phyloP scores from a whole-genome alignment of 345 rosid species.

The Gossypium mustelinum region DNA sequence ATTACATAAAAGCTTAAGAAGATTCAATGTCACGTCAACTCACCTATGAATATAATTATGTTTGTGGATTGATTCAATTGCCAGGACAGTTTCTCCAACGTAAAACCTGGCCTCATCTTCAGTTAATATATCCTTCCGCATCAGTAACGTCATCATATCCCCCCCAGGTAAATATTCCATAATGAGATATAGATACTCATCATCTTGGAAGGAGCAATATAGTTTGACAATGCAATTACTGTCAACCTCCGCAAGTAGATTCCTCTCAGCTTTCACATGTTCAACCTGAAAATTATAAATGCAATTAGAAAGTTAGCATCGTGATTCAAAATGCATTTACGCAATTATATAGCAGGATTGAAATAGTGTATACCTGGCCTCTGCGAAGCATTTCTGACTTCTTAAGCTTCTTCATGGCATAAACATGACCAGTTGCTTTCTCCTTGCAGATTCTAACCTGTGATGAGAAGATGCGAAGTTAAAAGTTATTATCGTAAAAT shows the following conservation, averaged over 20 bases:
- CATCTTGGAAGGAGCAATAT: constrained; percentile 97
- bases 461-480: constrained; percentile 15
- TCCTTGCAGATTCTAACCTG: constrained; percentile 92
- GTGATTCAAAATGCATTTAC: neutral
- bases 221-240: constrained; percentile 93
- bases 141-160: constrained; percentile 98
- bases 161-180: constrained; percentile 99
- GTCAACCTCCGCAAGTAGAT: constrained; percentile 96
- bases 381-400: constrained; percentile 98
- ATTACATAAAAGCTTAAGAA: neutral
- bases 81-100: constrained; percentile 91
- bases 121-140: constrained; percentile 92
- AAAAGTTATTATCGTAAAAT: neutral
- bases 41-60: constrained; percentile 98
- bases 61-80: constrained; percentile 93
- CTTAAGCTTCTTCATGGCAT: constrained; percentile 94
- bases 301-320: constrained; percentile 15
- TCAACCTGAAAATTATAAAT: constrained; percentile 62
- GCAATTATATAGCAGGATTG: neutral
- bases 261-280: constrained; percentile 98
- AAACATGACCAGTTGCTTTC: constrained; percentile 78
- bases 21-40: constrained; percentile 3
- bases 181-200: constrained; percentile 81
- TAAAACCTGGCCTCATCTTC: constrained; percentile 96
- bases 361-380: constrained; percentile 60